Conservation (phyloP, 2,329 filamentous ascomycete species). For the Penicillium occitanis region DNA sequence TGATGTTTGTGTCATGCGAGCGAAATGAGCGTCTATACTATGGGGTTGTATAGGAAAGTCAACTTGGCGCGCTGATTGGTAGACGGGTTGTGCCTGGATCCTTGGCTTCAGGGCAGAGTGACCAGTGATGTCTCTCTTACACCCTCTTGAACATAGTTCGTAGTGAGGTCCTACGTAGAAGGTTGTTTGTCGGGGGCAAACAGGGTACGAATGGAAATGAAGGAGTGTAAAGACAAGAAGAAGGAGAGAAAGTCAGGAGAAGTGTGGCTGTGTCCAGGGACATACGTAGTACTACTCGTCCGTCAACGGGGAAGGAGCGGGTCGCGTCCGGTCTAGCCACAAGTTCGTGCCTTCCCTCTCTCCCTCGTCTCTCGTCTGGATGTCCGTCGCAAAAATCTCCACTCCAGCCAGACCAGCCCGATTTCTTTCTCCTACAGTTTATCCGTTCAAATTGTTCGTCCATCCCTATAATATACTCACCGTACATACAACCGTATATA, state of each 20-base stretch:
- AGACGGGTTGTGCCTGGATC: constrained; percentile 2
- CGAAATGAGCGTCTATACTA: neutral
- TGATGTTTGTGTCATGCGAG: constrained; percentile 3
- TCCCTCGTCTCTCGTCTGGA: constrained; percentile 3
- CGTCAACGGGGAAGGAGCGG: neutral
- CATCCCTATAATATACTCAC: neutral
- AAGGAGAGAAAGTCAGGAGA: neutral
- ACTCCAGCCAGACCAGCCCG: constrained; percentile 1
- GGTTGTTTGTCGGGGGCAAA: neutral
- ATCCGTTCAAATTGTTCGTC: neutral
- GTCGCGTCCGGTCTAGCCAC: constrained; percentile 6
- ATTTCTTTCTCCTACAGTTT: neutral
- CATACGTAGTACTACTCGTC: neutral
- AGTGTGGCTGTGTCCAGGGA: constrained; percentile 2
- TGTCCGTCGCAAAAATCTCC: constrained; percentile 9
- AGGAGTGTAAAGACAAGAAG: neutral
- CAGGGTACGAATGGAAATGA: neutral
- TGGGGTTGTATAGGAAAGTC: neutral
- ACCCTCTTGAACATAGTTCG: too few relatives aligned
- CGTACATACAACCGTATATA: neutral
- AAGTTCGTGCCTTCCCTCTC: constrained; percentile 1
- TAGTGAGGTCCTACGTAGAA: neutral
- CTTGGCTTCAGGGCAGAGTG: neutral
- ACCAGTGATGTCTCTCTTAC: neutral
- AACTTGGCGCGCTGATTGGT: neutral